Percentiles rank a stretch among this genome's conserved stretches.
Conservation (phyloP, 345 rosid species). For the Laguncularia racemosa region DNA sequence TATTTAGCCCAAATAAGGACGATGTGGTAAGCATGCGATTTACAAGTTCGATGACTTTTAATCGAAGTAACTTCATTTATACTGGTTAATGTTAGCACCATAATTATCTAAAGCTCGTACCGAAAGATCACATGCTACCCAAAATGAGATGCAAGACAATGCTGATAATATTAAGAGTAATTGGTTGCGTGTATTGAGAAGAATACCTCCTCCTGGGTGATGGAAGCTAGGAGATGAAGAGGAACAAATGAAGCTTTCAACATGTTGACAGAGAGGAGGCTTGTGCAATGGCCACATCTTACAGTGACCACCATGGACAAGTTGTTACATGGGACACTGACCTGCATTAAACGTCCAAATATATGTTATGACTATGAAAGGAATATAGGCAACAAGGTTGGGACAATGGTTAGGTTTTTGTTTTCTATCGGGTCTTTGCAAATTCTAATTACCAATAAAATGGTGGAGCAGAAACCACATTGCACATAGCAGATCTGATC, state of each 20-base stretch:
- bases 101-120: too few species aligned
- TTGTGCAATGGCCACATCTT: constrained; percentile 94
- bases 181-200: background rate
- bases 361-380: background rate
- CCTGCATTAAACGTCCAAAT: constrained; percentile 30
- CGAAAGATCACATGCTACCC: background rate
- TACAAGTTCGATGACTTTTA: too few species aligned
- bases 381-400: background rate
- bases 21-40: too few species aligned
- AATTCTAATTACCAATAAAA: constrained; percentile 53
- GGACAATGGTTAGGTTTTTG: background rate
- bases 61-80: too few species aligned
- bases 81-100: too few species aligned
- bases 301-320: constrained; percentile 83
- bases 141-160: background rate
- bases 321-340: constrained; percentile 87
- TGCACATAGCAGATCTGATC: constrained; percentile 97
- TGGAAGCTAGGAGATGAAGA: constrained; percentile 66
- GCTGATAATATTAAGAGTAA: too few species aligned
- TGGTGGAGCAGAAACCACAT: constrained; percentile 89
- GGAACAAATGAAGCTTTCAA: constrained; percentile 82
- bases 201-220: constrained; percentile 39
- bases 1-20: background rate
- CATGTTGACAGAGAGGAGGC: constrained; percentile 91
- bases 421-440: background rate